Conservation (phyloP, 148 eudicot species). For the Camellia lanceoleosa region DNA sequence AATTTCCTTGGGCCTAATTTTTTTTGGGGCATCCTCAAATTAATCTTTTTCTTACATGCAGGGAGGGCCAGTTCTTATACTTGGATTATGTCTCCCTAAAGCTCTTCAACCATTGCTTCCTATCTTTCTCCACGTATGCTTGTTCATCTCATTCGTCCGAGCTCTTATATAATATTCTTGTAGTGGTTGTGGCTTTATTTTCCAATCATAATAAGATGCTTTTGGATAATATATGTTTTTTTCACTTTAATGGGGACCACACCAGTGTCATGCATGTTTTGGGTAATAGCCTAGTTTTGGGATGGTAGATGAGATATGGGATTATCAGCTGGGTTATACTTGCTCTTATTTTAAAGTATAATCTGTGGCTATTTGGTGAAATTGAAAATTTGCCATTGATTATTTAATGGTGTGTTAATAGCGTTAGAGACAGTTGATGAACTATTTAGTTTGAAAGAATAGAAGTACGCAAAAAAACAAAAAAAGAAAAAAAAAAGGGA, state of each 20-base stretch:
- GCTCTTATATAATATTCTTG: background rate
- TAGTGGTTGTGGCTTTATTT: background rate
- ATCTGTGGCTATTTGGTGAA: background rate
- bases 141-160: background rate
- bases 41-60: slow-evolving; percentile 19
- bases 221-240: background rate
- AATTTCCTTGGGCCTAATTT: background rate
- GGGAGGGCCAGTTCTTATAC: slow-evolving; percentile 85
- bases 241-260: background rate
- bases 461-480: background rate
- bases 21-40: background rate
- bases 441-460: too few relatives aligned
- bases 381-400: background rate
- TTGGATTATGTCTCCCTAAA: slow-evolving; percentile 95
- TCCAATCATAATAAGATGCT: slow-evolving; percentile 1
- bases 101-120: slow-evolving; percentile 96
- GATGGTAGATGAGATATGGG: background rate
- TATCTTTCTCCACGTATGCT: slow-evolving; percentile 82
- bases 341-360: background rate
- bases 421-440: too few relatives aligned
- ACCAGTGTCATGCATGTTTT: background rate
- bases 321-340: background rate
- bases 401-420: too few relatives aligned
- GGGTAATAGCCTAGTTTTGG: slow-evolving; percentile 1
- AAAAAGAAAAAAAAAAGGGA: background rate